A percentile compares a stretch with the other conserved stretches of the same genome.
Evolutionary conservation across 129 eudicot species (phyloP).

Genomic region (Pseudognaphalium luteoalbum): DNA sequence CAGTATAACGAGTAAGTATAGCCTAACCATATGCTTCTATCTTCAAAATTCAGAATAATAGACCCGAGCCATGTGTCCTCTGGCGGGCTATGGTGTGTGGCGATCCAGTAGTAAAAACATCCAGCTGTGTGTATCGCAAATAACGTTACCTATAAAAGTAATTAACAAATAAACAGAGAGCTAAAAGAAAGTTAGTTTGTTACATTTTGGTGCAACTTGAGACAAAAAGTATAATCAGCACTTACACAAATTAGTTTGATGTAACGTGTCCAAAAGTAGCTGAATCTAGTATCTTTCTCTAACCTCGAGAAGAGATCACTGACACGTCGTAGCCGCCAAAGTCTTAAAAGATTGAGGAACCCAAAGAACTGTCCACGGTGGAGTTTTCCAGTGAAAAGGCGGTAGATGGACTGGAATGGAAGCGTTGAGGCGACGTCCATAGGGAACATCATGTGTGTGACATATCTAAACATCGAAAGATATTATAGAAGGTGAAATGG

Average conservation of each 20-base stretch:
- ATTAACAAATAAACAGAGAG: not conserved
- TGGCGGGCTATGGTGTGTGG: slow-evolving; percentile 46
- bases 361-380: slow-evolving; percentile 59
- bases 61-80: slow-evolving; percentile 75
- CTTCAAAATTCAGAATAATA: slow-evolving; percentile 41
- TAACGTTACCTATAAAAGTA: slow-evolving; percentile 59
- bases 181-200: not conserved
- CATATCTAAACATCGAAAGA: slow-evolving; percentile 45
- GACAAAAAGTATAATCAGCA: not conserved
- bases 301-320: slow-evolving; percentile 83
- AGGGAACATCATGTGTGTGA: slow-evolving; percentile 63
- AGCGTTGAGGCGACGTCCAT: slow-evolving; percentile 85
- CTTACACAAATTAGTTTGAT: slow-evolving; percentile 64
- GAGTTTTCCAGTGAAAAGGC: slow-evolving; percentile 42
- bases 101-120: slow-evolving; percentile 82
- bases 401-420: slow-evolving; percentile 69
- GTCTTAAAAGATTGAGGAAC: slow-evolving; percentile 75
- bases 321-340: slow-evolving; percentile 91
- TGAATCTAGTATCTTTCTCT: slow-evolving; percentile 86
- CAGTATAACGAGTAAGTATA: slow-evolving; percentile 82
- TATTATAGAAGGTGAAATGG: not conserved
- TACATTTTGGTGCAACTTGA: not conserved
- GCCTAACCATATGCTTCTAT: slow-evolving; percentile 75
- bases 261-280: slow-evolving; percentile 81
- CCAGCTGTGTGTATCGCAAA: slow-evolving; percentile 76